Conservation (phyloP, 2,329 filamentous ascomycete species). For the Pleurostoma richardsiae region DNA sequence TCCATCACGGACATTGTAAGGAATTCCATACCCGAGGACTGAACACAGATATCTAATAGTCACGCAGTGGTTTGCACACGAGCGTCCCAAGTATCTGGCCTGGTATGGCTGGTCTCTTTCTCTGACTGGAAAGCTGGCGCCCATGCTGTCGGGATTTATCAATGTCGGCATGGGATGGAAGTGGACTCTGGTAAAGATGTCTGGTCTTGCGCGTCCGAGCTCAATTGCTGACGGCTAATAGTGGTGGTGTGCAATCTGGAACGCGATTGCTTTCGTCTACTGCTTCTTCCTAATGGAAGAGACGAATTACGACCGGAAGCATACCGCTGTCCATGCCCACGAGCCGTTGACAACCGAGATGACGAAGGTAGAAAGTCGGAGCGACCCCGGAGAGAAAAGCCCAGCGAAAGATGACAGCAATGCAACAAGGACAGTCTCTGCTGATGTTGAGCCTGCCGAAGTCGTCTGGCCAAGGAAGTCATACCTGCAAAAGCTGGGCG, state of each 20-base stretch:
- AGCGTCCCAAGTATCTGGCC: slow-evolving; percentile 18
- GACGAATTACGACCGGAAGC: slow-evolving; percentile 35
- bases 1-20: slow-evolving; percentile 18
- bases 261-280: slow-evolving; percentile 19
- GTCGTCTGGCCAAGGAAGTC: slow-evolving; percentile 24
- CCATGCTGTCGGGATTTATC: slow-evolving; percentile 25
- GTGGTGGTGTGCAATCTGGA: slow-evolving; percentile 21
- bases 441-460: slow-evolving; percentile 2
- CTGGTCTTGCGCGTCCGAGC: too few species aligned
- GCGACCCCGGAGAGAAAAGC: not conserved
- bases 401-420: not conserved
- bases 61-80: slow-evolving; percentile 16
- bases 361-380: not conserved
- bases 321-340: not conserved
- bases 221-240: not conserved
- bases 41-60: not conserved
- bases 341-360: not conserved
- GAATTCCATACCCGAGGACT: too few species aligned
- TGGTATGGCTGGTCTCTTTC: slow-evolving; percentile 19
- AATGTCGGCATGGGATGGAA: slow-evolving; percentile 20
- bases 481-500: slow-evolving; percentile 26
- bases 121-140: slow-evolving; percentile 20
- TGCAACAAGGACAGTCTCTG: not conserved
- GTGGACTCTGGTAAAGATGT: slow-evolving; percentile 16
- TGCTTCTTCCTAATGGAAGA: slow-evolving; percentile 51